Percentiles rank a stretch among this genome's conserved stretches.
These are phyloP conservation scores for Ammopiptanthus mongolicus DNA, from an alignment of 306 rosid species.

Conservation along the genomic window DNA sequence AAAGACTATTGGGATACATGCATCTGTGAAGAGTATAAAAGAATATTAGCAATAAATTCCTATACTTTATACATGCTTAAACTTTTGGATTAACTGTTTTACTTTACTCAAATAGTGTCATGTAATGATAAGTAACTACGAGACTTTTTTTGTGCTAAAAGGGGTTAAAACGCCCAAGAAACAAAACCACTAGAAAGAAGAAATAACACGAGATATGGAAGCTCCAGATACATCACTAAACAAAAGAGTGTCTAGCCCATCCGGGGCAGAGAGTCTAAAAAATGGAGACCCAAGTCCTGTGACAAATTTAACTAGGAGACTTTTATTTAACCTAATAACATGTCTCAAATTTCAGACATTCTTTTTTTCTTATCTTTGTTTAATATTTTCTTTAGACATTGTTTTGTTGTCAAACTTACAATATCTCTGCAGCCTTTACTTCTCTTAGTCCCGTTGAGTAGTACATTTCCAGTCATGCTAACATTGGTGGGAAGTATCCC, in stretches of 20 bases:
- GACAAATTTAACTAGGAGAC: not conserved
- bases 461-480: slow-evolving; percentile 52
- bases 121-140: not conserved
- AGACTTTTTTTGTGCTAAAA: no score
- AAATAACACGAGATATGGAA: no score
- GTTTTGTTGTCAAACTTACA: slow-evolving; percentile 28
- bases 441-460: slow-evolving; percentile 50
- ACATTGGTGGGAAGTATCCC: slow-evolving; percentile 58
- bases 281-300: no score
- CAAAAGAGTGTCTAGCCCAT: no score
- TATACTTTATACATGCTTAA: not conserved
- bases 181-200: no score
- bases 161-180: no score
- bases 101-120: not conserved
- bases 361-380: not conserved
- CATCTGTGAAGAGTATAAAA: not conserved
- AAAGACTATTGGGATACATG: not conserved
- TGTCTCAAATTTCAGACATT: not conserved
- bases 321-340: not conserved
- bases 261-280: no score
- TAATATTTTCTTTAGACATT: not conserved
- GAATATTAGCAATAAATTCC: not conserved
- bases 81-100: not conserved
- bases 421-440: slow-evolving; percentile 40
- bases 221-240: no score